A percentile compares a stretch with the other conserved stretches of the same genome.
Conservation (phyloP, 1,284 basidiomycete genomes). For the Flammula alnicola region DNA sequence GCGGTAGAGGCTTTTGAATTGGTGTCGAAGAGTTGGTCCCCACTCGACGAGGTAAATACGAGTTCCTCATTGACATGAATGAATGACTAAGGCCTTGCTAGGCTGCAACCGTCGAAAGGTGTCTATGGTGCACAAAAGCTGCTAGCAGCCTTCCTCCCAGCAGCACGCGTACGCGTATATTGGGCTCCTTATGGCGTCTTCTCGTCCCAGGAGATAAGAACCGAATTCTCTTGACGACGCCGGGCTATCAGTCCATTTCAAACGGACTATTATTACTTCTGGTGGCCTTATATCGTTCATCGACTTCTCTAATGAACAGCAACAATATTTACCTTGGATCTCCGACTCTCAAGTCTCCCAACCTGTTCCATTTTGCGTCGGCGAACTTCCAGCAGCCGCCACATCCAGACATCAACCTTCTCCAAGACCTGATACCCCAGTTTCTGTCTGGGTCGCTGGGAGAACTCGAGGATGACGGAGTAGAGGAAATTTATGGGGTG, state of each 20-base stretch:
- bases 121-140: slow-evolving; percentile 71
- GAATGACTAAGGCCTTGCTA: no score
- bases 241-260: slow-evolving; percentile 54
- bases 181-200: slow-evolving; percentile 53
- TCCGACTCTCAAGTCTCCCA: slow-evolving; percentile 6
- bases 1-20: slow-evolving; percentile 67
- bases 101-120: slow-evolving; percentile 56
- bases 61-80: no score
- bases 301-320: neutral
- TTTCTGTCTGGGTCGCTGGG: slow-evolving; percentile 42
- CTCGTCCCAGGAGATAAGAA: slow-evolving; percentile 50
- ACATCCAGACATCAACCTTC: slow-evolving; percentile 33
- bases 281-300: slow-evolving; percentile 32
- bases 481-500: slow-evolving; percentile 45
- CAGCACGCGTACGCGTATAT: slow-evolving; percentile 48
- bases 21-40: slow-evolving; percentile 57
- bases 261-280: slow-evolving; percentile 58
- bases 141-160: slow-evolving; percentile 46
- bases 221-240: slow-evolving; percentile 47
- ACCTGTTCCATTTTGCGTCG: slow-evolving; percentile 4
- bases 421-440: slow-evolving; percentile 41
- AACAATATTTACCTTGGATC: slow-evolving; percentile 2
- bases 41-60: slow-evolving; percentile 49
- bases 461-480: slow-evolving; percentile 40
- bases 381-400: slow-evolving; percentile 25